Conservation (phyloP, 495 filamentous ascomycete species). For the Hypoxylon trugodes region DNA sequence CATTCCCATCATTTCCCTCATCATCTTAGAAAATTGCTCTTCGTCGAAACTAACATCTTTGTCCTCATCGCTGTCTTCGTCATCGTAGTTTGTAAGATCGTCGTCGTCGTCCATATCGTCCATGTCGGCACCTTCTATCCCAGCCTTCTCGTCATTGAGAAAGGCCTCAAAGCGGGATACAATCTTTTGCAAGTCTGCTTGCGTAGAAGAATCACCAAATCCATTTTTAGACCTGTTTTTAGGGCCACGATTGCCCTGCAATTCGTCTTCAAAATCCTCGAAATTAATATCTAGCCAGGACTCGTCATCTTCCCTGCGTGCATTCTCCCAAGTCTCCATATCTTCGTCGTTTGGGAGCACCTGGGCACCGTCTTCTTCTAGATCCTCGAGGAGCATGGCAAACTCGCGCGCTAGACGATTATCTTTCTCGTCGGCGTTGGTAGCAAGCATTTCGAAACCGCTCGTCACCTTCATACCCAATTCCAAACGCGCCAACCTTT, state of each 20-base stretch:
- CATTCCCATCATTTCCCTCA: constrained; percentile 95
- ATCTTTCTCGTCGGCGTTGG: constrained; percentile 68
- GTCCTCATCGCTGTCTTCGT: constrained; percentile 68
- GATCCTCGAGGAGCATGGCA: constrained; percentile 74
- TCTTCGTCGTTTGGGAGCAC: constrained; percentile 75
- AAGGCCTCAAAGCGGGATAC: constrained; percentile 94
- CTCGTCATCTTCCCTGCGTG: constrained; percentile 75
- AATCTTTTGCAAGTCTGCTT: constrained; percentile 87
- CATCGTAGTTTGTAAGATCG: constrained; percentile 63
- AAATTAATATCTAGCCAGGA: constrained; percentile 95
- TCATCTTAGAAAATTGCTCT: constrained; percentile 82
- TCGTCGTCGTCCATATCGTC: constrained; percentile 79
- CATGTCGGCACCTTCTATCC: constrained; percentile 77
- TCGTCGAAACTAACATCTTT: constrained; percentile 84
- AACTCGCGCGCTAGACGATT: constrained; percentile 76
- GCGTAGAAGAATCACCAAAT: constrained; percentile 82
- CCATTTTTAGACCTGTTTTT: constrained; percentile 39
- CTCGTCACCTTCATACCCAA: constrained; percentile 89
- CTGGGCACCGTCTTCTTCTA: constrained; percentile 64
- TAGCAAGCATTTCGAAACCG: constrained; percentile 89
- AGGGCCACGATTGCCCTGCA: constrained; percentile 51
- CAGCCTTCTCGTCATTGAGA: constrained; percentile 84
- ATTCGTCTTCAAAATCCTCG: constrained; percentile 83
- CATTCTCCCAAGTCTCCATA: constrained; percentile 71
- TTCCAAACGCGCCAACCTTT: constrained; percentile 62